Base-by-base conservation (phyloP, 495 filamentous ascomycete species). In the Hypoxylon trugodes region DNA sequence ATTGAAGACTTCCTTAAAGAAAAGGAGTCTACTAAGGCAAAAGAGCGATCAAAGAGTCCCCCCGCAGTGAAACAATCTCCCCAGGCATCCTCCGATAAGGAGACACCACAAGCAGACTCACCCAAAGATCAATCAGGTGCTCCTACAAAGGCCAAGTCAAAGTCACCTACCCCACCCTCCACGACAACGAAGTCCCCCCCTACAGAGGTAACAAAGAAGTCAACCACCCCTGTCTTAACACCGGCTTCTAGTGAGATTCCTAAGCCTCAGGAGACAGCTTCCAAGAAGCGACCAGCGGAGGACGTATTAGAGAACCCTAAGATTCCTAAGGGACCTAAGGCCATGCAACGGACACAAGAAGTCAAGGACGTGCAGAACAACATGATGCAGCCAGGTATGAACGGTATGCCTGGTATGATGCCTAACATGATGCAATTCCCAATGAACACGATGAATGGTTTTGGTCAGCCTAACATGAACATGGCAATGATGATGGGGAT, bases 201-300 rank as follows among this genome's bases (percentile, higher is more conserved):
- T n/a, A 26, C 52, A 5, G 58, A 66, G 24, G 13, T 13, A 25
- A 13, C 56, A 1, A 70, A 61, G 49, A 68, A 53, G 15, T 60
- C 70, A 45, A 32, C 65, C 26, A 51, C 66, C 9, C 71, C 76
- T 40, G 61, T 60, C 9, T 56, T 53, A 22, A 68, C 70, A 22
- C 41, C 70, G 41, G 68, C 71, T 41, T 50, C 70, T 48, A 76
- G 76, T 51, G 68, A 68, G 26, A 65, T 75, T n/a, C 71, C 72
- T 18, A 81, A 79, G 22, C 73, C 77, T 59, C 61, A 73, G n/a
- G 66, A 69, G 10, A 64, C 74, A 18, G 49, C 47, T 36, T 78
- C 82, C 13, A 93, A 89, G 76, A 97, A 97, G 79, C 87, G 95
- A 12, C 82, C 89, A 8, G 92, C 92, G 30, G 90, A 96, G 37